Evolutionary conservation across 306 rosid genomes (phyloP), one percentile per base, ranked within the genome.

Genomic region (Myrica gale): DNA sequence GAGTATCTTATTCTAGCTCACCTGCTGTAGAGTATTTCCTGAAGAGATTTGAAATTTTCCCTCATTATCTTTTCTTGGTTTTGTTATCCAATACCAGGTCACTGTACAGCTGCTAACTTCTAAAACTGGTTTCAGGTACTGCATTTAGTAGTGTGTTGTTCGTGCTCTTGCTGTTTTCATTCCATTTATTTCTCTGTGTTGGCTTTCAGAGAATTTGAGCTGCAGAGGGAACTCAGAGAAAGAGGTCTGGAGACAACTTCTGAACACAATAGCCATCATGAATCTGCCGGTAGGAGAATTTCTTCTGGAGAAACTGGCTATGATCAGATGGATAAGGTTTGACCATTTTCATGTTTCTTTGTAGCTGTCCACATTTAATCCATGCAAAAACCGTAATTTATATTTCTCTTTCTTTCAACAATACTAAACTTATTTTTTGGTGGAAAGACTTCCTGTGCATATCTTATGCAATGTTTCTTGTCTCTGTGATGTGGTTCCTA

Each of bases 61-160:
- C 69, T 73, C 76, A 72, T 78, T 65, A 78, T 80, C 63, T 65
- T 76, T 37, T 81, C 6, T 72, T 77, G 68, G 61, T 80, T 78
- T 71, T 87, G 85, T 78, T 86, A 75, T 74, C 76, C 78, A 82
- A 87, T 86, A 77, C 82, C 96, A 96, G 99, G 98, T 96, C 77
- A 86, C 97, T 4, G 92, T 96, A 83, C 99, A 96, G 90, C 96
- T 96, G 80, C 93, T 96, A 77, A 96, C 99, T 73, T 96, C 99
- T 57, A 96, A 90, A 84, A 96, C 99, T n/a, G 99, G 99, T 48
- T 96, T 96, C 91, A 95, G 99, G 99, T 95, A 84, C 77, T 53
- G 45, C 74, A 57, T 81, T 76, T 58, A 46, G 73, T 77, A 79
- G 76, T 71, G 79, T 82, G 71, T 53, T 58, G 26, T 80, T 71